Conservation (phyloP, 2,329 filamentous ascomycete genomes). For the Hawksworthiomyces lignivorus region DNA sequence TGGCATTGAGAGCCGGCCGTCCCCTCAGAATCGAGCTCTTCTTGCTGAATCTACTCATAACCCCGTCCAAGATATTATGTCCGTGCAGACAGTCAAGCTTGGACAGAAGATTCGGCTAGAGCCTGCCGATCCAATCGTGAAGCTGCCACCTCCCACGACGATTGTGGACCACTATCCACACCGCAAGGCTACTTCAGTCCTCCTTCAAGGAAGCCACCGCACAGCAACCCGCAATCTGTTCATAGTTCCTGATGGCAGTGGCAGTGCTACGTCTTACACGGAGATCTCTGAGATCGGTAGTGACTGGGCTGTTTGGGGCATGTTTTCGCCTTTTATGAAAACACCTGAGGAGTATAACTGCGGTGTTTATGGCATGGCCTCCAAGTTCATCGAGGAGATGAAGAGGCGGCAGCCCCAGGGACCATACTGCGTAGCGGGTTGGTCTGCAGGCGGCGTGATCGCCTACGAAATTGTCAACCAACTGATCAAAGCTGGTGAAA, state of each 20-base stretch:
- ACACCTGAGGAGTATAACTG: slow-evolving; percentile 57
- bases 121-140: slow-evolving; percentile 32
- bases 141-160: slow-evolving; percentile 29
- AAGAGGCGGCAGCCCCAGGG: slow-evolving; percentile 61
- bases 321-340: slow-evolving; percentile 68
- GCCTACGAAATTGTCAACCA: slow-evolving; percentile 60
- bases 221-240: slow-evolving; percentile 42
- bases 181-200: slow-evolving; percentile 40
- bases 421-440: slow-evolving; percentile 62
- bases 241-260: slow-evolving; percentile 49
- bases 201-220: slow-evolving; percentile 43
- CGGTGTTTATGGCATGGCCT: slow-evolving; percentile 56
- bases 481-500: slow-evolving; percentile 48
- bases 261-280: slow-evolving; percentile 60
- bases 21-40: no score
- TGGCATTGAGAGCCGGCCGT: slow-evolving; percentile 38
- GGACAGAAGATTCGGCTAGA: slow-evolving; percentile 21
- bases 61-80: slow-evolving; percentile 9
- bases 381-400: slow-evolving; percentile 61
- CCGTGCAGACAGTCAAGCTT: slow-evolving; percentile 17
- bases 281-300: slow-evolving; percentile 45
- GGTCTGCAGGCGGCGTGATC: slow-evolving; percentile 70
- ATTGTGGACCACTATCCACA: slow-evolving; percentile 38
- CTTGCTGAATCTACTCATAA: no score
- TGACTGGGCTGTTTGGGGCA: slow-evolving; percentile 41